Evolutionary conservation across 768 basidiomycete species (phyloP).

Genomic region (Hericium rajendrae): DNA sequence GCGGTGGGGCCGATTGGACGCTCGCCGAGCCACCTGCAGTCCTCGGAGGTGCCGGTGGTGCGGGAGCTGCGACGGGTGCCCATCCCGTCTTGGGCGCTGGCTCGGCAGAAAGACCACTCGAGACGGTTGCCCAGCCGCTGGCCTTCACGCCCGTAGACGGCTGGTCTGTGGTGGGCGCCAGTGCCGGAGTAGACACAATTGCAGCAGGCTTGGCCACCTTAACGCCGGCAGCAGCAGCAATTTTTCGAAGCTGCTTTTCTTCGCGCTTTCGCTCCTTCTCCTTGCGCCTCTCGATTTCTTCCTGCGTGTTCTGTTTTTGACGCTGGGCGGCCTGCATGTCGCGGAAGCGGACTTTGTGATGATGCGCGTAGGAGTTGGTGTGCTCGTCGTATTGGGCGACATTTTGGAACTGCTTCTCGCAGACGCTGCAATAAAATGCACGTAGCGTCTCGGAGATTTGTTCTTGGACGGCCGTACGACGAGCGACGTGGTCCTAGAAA

Average conservation of each 20-base stretch:
- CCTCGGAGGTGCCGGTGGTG: background rate
- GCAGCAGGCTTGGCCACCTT: constrained; percentile 36
- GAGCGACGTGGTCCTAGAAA: constrained; percentile 51
- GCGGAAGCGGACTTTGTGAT: constrained; percentile 72
- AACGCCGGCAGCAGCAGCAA: constrained; percentile 75
- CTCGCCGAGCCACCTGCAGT: background rate
- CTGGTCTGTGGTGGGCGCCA: constrained; percentile 9
- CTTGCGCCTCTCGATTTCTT: constrained; percentile 64
- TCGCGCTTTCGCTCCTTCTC: constrained; percentile 83
- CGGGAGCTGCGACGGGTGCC: constrained; percentile 12
- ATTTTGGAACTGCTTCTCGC: constrained; percentile 82
- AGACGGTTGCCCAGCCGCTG: constrained; percentile 4
- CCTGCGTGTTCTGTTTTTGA: constrained; percentile 42
- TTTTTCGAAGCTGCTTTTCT: constrained; percentile 76
- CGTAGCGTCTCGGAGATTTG: constrained; percentile 62
- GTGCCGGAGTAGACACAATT: constrained; percentile 13
- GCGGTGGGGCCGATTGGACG: background rate
- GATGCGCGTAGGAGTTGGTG: constrained; percentile 82
- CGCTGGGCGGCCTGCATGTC: constrained; percentile 76
- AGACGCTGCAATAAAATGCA: constrained; percentile 73
- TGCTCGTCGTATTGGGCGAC: constrained; percentile 86
- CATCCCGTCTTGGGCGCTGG: constrained; percentile 38
- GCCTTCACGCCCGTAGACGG: constrained; percentile 26
- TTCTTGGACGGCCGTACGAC: constrained; percentile 51
- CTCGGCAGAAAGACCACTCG: constrained; percentile 5